These are phyloP conservation scores for Penicillium waksmanii DNA, from an alignment of 495 filamentous ascomycete genomes.

Conservation along the genomic window DNA sequence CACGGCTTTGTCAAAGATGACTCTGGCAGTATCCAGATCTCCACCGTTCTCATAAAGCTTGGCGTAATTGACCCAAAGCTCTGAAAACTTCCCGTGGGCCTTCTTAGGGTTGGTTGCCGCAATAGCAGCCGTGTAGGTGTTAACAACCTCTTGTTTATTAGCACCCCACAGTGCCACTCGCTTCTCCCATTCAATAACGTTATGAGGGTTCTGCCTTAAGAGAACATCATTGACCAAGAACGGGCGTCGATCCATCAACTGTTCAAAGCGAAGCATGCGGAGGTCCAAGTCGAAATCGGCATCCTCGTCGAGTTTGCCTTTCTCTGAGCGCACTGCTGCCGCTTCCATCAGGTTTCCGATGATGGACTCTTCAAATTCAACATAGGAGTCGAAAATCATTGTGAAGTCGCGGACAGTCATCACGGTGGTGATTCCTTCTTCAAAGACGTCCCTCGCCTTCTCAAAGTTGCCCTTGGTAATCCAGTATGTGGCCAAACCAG, in stretches of 20 bases:
- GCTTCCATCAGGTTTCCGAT: constrained; percentile 89
- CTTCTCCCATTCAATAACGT: constrained; percentile 97
- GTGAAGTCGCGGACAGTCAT: constrained; percentile 99
- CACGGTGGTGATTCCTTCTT: constrained; percentile 95
- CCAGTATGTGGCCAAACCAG: constrained; percentile 94
- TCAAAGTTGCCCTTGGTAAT: constrained; percentile 92
- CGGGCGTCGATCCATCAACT: constrained; percentile 94
- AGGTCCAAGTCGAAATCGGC: constrained; percentile 96
- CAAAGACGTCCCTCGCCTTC: constrained; percentile 87
- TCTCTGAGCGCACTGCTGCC: constrained; percentile 78
- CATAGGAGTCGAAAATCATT: constrained; percentile 93
- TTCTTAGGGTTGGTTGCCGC: constrained; percentile 92
- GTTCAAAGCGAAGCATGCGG: constrained; percentile 96
- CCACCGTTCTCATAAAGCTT: constrained; percentile 94
- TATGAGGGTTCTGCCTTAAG: constrained; percentile 93
- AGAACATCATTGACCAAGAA: constrained; percentile 98
- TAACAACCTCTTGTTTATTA: constrained; percentile 86
- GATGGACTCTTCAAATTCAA: constrained; percentile 96
- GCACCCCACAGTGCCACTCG: constrained; percentile 92
- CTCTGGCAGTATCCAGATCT: constrained; percentile 79
- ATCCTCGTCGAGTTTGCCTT: constrained; percentile 78
- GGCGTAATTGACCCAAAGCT: constrained; percentile 96
- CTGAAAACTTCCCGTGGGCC: constrained; percentile 90
- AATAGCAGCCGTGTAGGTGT: constrained; percentile 95
- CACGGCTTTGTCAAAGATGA: constrained; percentile 97